phyloP scores from a whole-genome alignment of 257 asterid species.

The Echites panduratus region DNA sequence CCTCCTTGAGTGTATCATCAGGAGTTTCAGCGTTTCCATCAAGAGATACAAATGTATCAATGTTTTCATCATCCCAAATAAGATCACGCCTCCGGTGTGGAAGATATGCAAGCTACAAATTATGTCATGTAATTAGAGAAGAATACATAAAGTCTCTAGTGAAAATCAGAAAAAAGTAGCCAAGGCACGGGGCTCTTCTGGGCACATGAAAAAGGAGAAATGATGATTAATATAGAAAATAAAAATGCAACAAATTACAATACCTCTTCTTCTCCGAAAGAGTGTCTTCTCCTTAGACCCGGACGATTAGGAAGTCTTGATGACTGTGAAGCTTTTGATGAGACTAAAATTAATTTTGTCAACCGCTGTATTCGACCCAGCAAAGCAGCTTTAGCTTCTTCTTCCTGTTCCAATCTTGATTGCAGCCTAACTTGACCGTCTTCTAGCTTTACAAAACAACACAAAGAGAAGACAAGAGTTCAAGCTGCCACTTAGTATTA shows the following conservation, averaged over 20 bases:
- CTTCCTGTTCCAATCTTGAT: slow-evolving; percentile 98
- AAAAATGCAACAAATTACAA: background rate
- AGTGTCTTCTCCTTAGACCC: slow-evolving; percentile 86
- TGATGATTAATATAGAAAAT: background rate
- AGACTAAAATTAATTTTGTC: slow-evolving; percentile 90
- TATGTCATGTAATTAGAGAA: slow-evolving; percentile 1
- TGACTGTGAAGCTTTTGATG: slow-evolving; percentile 77
- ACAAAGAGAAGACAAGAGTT: slow-evolving; percentile 16
- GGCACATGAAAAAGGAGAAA: background rate
- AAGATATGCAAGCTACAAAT: slow-evolving; percentile 89
- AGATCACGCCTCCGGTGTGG: slow-evolving; percentile 96
- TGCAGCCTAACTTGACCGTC: slow-evolving; percentile 98
- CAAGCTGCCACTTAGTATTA: background rate
- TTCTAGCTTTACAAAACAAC: slow-evolving; percentile 70
- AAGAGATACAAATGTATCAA: slow-evolving; percentile 53
- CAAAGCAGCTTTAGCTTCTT: slow-evolving; percentile 97
- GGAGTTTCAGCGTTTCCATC: slow-evolving; percentile 61
- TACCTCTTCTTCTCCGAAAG: slow-evolving; percentile 99
- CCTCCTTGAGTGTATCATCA: slow-evolving; percentile 65
- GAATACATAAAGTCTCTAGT: background rate
- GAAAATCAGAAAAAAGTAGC: background rate
- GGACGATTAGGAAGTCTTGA: slow-evolving; percentile 69
- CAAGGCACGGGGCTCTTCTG: background rate
- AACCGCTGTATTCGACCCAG: slow-evolving; percentile 94
- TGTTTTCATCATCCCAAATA: slow-evolving; percentile 75